A percentile compares a stretch with the other conserved stretches of the same genome.
Evolutionary conservation across 768 basidiomycete genomes (phyloP).

Genomic region (Galerina sulciceps): DNA sequence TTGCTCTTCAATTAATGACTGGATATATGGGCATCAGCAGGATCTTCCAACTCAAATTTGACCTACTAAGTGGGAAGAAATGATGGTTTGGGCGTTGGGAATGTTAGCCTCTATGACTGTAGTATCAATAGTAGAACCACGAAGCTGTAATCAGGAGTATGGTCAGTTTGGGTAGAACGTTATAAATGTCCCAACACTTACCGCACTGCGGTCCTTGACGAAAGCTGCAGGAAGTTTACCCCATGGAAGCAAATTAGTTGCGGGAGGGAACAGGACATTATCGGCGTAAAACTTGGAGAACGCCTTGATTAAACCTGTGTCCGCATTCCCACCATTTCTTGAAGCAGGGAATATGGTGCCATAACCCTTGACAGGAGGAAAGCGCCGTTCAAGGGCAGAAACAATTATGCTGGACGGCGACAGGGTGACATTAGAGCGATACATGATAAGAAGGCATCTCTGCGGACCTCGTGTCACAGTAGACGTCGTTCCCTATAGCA

Average conservation of each 20-base stretch:
- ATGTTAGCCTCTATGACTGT: conserved; percentile 36
- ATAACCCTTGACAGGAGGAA: conserved; percentile 52
- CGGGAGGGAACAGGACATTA: conserved; percentile 44
- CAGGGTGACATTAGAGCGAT: background rate
- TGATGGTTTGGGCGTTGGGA: conserved; percentile 35
- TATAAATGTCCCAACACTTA: conserved; percentile 26
- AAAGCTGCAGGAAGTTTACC: conserved; percentile 48
- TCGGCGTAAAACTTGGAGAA: conserved; percentile 52
- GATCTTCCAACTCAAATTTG: background rate
- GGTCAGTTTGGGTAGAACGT: background rate
- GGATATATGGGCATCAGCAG: background rate
- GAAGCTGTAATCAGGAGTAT: conserved; percentile 25
- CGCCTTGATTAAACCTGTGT: conserved; percentile 53
- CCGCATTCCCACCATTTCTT: conserved; percentile 42
- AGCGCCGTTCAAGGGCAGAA: conserved; percentile 54
- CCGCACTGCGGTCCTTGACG: conserved; percentile 51
- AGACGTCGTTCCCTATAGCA: conserved; percentile 64
- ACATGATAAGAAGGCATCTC: background rate
- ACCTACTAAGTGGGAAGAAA: conserved; percentile 54
- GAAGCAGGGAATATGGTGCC: conserved; percentile 51
- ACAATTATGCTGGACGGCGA: conserved; percentile 44
- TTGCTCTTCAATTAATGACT: conserved; percentile 44
- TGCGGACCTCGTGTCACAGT: conserved; percentile 55
- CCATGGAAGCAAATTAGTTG: conserved; percentile 49
- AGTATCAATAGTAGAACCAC: conserved; percentile 40